Conservation (phyloP, 164 flowering plant genomes). For the Liriodendron chinense region DNA sequence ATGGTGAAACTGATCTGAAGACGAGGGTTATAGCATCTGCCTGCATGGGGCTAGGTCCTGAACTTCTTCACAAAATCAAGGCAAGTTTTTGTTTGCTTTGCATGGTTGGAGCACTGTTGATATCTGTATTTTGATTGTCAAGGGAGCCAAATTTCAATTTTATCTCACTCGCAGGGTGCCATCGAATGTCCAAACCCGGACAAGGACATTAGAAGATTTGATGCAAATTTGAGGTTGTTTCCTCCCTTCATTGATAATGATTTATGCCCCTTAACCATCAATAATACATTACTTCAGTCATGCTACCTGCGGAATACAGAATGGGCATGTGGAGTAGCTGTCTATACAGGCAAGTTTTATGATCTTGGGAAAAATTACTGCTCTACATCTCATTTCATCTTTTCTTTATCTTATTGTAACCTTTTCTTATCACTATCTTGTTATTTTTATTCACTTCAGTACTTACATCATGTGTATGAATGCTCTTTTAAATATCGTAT, state of each 20-base stretch:
- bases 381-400: not conserved
- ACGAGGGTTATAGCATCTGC: conserved; percentile 83
- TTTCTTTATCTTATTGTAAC: not conserved
- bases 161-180: conserved; percentile 62
- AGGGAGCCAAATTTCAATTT: not conserved
- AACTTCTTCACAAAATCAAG: conserved; percentile 87
- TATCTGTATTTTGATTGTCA: not conserved
- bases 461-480: not conserved
- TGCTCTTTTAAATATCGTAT: not conserved
- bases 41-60: conserved; percentile 82
- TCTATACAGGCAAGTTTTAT: conserved; percentile 75
- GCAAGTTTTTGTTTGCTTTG: conserved; percentile 31
- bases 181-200: conserved; percentile 95
- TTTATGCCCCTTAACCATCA: conserved; percentile 85
- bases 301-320: conserved; percentile 95
- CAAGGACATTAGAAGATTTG: conserved; percentile 92
- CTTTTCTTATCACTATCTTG: too few species aligned
- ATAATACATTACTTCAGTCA: conserved; percentile 94
- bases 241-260: conserved; percentile 99
- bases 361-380: not conserved
- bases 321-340: conserved; percentile 99
- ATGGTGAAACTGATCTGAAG: conserved; percentile 98
- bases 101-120: not conserved
- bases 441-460: not conserved
- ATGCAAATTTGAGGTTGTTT: conserved; percentile 87